Percentiles rank a stretch among this genome's conserved stretches.
These are phyloP conservation scores for Cryphonectria parasitica DNA, from an alignment of 2,329 filamentous ascomycete species.

Conservation along the genomic window DNA sequence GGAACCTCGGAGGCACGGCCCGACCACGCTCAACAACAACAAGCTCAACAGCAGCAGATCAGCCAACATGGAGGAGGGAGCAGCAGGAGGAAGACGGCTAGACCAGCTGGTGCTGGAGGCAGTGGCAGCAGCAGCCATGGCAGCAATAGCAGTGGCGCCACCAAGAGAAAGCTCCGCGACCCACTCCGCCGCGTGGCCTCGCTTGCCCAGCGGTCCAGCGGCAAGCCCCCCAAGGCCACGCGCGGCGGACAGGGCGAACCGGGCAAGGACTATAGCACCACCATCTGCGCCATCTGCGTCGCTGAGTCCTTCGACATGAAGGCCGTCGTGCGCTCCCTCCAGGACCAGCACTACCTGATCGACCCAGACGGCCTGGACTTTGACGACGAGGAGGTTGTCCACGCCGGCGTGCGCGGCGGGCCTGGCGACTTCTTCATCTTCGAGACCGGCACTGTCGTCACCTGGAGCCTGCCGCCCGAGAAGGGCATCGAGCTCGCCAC, in stretches of 20 bases:
- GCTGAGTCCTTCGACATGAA: constrained; percentile 69
- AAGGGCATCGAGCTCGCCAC: constrained; percentile 72
- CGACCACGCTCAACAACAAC: constrained; percentile 6
- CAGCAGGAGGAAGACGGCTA: constrained; percentile 22
- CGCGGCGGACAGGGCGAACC: constrained; percentile 34
- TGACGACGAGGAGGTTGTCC: constrained; percentile 64
- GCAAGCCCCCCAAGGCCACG: constrained; percentile 46
- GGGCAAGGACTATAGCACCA: constrained; percentile 44
- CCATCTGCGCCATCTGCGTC: constrained; percentile 63
- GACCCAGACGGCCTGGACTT: constrained; percentile 66
- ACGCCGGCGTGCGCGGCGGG: constrained; percentile 62
- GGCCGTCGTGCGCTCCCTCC: constrained; percentile 59
- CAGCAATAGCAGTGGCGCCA: constrained; percentile 21
- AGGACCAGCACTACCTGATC: constrained; percentile 62
- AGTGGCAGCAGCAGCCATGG: constrained; percentile 22
- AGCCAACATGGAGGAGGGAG: background rate
- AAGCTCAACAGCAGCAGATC: constrained; percentile 22
- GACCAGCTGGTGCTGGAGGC: constrained; percentile 5
- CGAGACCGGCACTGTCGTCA: constrained; percentile 89
- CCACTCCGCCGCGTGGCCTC: constrained; percentile 84
- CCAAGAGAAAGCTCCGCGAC: constrained; percentile 74
- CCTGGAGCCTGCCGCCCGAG: constrained; percentile 83
- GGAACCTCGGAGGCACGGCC: background rate
- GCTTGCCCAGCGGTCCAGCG: constrained; percentile 71
- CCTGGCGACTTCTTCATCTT: constrained; percentile 93